Evolutionary conservation across 1,139 yeast species (phyloP), one percentile per base, ranked within the genome.

Genomic region (Dujonia santamariae): DNA sequence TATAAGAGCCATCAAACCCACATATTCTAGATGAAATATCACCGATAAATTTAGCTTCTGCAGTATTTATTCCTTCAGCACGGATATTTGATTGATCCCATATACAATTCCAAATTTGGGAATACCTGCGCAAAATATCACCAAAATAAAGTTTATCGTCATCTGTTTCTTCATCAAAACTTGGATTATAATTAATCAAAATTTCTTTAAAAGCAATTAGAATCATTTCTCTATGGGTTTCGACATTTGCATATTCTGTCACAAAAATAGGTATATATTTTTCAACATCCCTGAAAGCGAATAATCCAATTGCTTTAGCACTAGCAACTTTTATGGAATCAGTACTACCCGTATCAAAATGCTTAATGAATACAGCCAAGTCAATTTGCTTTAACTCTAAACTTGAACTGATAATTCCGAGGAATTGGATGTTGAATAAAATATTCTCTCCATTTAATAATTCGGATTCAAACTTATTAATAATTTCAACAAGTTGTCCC

Each of bases 231-330:
- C 59, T 54, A n/a, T 22, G 26, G 3, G 38, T 42, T 7, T 46
- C 39, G 20, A 50, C 47, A 7, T 42, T 44, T 3, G 38, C 39
- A 24, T 70, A 46, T 26, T 53, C 46, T 1, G 39, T 35, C 18
- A 74, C 41, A 28, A 74, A 48, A 3, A 43, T 44, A 1, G 59
- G 54, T 16, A 75, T 48, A 39, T 69, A 63, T 3, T 42, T 43
- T 1, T 51, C 47, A 6, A 67, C 45, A 40, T 72, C 61, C 21
- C 59, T 56, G 8, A 70, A 59, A 6, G 72, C 64, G 19, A 75
- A 51, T 11, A 71, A 64, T 1, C 86, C 84, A 26, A 79, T 54
- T 0, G 84, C 65, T 31, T 68, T 66, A 0, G 84, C 74, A 1
- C 80, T 67, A 5, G 75, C 74, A 15, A 59, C 42, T 36, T 65